These are phyloP conservation scores for Diversispora epigaea DNA, from an alignment of 192 early-diverging fungal species.

Conservation along the genomic window DNA sequence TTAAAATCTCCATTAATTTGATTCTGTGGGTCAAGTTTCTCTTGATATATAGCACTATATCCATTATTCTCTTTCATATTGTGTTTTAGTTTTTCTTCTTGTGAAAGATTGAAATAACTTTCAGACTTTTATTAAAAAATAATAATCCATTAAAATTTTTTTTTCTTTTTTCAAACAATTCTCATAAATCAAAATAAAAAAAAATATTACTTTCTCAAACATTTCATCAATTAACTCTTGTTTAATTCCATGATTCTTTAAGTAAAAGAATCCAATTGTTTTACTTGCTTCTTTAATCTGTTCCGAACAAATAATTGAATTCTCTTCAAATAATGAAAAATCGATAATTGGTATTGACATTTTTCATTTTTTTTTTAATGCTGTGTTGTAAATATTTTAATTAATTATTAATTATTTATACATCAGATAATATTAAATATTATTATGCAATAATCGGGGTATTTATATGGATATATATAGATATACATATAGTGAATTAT, in stretches of 20 bases:
- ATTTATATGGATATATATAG: no score
- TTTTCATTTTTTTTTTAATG: no score
- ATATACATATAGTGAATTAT: no score
- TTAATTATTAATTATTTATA: no score
- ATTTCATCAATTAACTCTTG: slow-evolving; percentile 49
- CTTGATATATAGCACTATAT: slow-evolving; percentile 51
- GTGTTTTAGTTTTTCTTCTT: slow-evolving; percentile 44
- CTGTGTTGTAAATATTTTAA: no score
- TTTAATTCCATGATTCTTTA: slow-evolving; percentile 60
- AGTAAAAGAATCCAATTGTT: slow-evolving; percentile 61
- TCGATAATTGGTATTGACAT: slow-evolving; percentile 61
- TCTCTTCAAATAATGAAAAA: slow-evolving; percentile 49
- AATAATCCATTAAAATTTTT: background rate
- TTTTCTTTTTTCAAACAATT: background rate
- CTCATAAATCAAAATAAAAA: background rate
- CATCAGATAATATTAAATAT: no score
- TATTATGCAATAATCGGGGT: no score
- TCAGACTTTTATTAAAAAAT: slow-evolving; percentile 39
- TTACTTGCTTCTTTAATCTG: slow-evolving; percentile 51
- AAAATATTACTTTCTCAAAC: slow-evolving; percentile 49
- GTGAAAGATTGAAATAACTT: slow-evolving; percentile 52
- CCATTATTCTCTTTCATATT: slow-evolving; percentile 52
- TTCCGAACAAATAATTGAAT: slow-evolving; percentile 44
- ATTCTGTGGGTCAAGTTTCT: slow-evolving; percentile 54
- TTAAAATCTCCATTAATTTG: slow-evolving; percentile 58